Base-by-base conservation (phyloP, 371 early-diverging fungal species). In the Circinella minor region DNA sequence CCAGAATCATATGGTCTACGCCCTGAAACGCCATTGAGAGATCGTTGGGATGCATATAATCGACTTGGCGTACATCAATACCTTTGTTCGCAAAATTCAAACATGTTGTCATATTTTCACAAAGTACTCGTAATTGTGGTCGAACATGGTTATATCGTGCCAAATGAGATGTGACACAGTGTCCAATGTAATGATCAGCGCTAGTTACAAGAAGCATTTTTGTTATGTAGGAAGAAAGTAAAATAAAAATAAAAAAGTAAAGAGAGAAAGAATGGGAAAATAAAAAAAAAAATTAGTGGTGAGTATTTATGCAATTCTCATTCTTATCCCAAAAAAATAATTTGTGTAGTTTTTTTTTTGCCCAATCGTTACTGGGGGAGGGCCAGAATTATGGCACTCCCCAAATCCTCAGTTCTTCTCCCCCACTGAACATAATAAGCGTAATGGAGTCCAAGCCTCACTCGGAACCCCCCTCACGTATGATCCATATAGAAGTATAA, bases 171-270 rank as follows among this genome's bases (percentile, higher is more conserved):
- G 78, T 70, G 51, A 84, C 70, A 34, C 74, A 65, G 59, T 77
- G 74, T 3, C 84, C 84, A 59, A 84, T 70, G 61, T 71, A 81
- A 46, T 84, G 79, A 55, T 84, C 84, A 38, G 76, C 84, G 54
- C 71, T 68, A 15, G 78, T 77, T 20, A 84, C 76, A 47, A 84
- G 76, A 59, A 81, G 66, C 81, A 84, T 83, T 43, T 1, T 37
- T 46, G 36, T 38, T 46, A 63, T 61, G 20, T 36, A 65, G 67
- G 18, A 67, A 63, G 34, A 36, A 43, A 51, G 55, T 54, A 65
- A 54, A 36, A 67, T 47, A 49, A 63, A 69, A 13, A 48, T 54
- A 61, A 15, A 65, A 60, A 64, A 54, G 38, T 46, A 48, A 57
- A 65, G 27, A 43, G 43, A 43, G 3, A 69, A 54, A 62, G 34